Evolutionary conservation across 495 filamentous ascomycete species (phyloP).

Genomic region (Aspergillus nidulans): DNA sequence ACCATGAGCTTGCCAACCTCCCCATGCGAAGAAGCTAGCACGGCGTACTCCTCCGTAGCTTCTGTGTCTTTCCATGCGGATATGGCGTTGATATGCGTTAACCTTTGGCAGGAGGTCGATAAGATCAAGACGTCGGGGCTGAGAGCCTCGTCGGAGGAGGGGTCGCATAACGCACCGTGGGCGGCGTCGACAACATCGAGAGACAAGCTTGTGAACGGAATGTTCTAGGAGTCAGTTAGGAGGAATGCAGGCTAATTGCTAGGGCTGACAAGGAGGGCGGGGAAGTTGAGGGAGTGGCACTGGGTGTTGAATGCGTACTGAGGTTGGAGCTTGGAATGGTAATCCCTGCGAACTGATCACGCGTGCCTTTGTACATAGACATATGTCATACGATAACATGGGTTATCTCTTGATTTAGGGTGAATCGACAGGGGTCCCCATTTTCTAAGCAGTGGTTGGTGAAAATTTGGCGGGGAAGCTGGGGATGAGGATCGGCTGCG

Average conservation of each 20-base stretch:
- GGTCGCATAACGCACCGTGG: conserved; percentile 57
- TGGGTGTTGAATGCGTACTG: conserved; percentile 9
- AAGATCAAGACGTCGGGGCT: conserved; percentile 15
- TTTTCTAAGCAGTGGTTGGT: background rate
- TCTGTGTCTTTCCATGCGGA: conserved; percentile 44
- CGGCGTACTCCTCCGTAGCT: conserved; percentile 42
- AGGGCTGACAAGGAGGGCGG: conserved; percentile 35
- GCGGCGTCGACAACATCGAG: conserved; percentile 31
- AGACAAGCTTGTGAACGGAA: conserved; percentile 30
- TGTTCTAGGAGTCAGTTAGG: conserved; percentile 52
- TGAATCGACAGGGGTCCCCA: background rate
- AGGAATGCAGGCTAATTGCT: conserved; percentile 18
- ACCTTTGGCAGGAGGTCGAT: conserved; percentile 12
- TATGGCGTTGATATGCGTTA: conserved; percentile 30
- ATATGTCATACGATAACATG: background rate
- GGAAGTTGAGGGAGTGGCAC: conserved; percentile 51
- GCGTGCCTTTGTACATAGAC: background rate
- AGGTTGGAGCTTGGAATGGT: background rate
- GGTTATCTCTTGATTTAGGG: background rate
- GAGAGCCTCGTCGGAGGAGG: conserved; percentile 21
- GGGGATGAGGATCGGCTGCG: conserved; percentile 6
- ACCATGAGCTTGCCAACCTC: conserved; percentile 69
- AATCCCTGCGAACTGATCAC: background rate
- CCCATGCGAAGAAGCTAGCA: conserved; percentile 52
- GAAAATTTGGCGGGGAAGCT: background rate